Evolutionary conservation across 192 early-diverging fungal genomes (phyloP).

Genomic region (Podila minutissima): DNA sequence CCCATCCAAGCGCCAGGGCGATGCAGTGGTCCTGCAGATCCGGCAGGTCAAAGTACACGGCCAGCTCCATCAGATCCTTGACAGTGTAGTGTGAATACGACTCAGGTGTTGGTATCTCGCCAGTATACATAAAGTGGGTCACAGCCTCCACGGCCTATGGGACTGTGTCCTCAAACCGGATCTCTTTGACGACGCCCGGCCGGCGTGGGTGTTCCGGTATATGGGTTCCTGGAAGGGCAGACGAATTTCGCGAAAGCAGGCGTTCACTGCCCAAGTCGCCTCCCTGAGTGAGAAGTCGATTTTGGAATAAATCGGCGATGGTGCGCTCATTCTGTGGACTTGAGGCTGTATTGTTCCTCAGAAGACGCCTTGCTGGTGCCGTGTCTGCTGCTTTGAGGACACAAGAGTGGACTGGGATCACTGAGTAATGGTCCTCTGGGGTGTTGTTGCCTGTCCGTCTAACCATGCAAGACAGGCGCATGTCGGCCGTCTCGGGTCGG

Average conservation of each 20-base stretch:
- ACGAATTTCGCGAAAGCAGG: neutral
- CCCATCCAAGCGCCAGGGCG: constrained; percentile 16
- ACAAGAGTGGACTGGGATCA: constrained; percentile 19
- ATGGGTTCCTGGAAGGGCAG: neutral
- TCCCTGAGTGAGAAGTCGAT: neutral
- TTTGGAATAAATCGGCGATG: neutral
- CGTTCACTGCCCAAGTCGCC: neutral
- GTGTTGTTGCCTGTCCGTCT: neutral
- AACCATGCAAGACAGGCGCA: neutral
- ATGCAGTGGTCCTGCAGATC: constrained; percentile 29
- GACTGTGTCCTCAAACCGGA: constrained; percentile 28
- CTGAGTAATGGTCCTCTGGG: neutral
- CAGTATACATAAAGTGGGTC: constrained; percentile 19
- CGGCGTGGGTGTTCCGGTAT: neutral
- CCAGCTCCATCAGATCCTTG: constrained; percentile 42
- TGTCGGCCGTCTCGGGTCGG: no score
- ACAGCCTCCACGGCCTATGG: constrained; percentile 33
- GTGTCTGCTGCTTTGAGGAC: constrained; percentile 12
- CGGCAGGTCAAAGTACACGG: constrained; percentile 21
- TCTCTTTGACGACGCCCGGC: neutral
- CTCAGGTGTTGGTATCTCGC: constrained; percentile 5
- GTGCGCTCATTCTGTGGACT: neutral
- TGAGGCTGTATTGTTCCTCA: neutral
- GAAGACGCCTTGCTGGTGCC: neutral
- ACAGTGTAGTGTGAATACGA: constrained; percentile 28